Conservation (phyloP, 2,329 filamentous ascomycete species). For the Fusarium mangiferae region DNA sequence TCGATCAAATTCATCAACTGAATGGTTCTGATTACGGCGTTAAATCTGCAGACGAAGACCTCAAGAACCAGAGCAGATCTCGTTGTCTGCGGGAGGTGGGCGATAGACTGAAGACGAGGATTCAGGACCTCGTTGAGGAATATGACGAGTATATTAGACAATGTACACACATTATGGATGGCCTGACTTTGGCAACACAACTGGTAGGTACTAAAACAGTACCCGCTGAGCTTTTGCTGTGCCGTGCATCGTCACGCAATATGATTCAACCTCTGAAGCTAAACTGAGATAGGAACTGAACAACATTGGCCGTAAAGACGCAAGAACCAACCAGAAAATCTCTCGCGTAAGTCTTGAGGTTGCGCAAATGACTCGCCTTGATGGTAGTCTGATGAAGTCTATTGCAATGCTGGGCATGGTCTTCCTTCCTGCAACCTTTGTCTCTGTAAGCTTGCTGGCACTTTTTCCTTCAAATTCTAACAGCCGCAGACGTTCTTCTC, state of each 20-base stretch:
- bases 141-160: slow-evolving; percentile 9
- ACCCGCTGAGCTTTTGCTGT: no score
- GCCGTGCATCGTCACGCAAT: no score
- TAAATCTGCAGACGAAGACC: no score
- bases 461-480: no score
- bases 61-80: no score
- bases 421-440: slow-evolving; percentile 6
- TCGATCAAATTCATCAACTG: background rate
- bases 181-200: background rate
- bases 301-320: background rate
- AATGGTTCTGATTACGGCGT: no score
- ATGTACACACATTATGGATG: background rate
- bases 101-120: background rate
- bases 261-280: no score
- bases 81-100: no score
- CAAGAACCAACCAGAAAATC: background rate
- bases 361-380: background rate
- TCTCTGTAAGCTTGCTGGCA: background rate
- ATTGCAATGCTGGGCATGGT: slow-evolving; percentile 6
- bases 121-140: background rate
- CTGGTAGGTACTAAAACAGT: background rate
- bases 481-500: background rate
- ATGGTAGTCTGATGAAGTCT: slow-evolving; percentile 1
- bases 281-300: background rate
- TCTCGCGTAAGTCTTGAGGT: background rate